Percentiles rank a stretch among this genome's conserved stretches.
Evolutionary conservation across 352 stramenopile species (phyloP).

Genomic region (Phytophthora sojae): DNA sequence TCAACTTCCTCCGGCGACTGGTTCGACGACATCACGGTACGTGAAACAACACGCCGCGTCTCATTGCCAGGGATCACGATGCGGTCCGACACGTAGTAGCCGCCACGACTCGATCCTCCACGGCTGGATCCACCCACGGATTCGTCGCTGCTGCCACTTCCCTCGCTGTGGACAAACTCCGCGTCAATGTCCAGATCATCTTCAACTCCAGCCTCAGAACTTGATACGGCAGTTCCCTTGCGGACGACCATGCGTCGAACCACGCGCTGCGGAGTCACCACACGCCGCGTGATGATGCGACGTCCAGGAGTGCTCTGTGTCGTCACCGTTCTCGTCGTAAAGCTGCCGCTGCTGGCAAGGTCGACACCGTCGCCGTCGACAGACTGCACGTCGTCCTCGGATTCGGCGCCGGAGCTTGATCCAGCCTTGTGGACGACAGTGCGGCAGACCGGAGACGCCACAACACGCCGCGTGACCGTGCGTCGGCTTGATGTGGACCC

Average conservation of each 20-base stretch:
- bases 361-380: slow-evolving; percentile 9
- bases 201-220: slow-evolving; percentile 15
- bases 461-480: slow-evolving; percentile 32
- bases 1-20: slow-evolving; percentile 6
- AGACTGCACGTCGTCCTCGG: slow-evolving; percentile 25
- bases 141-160: slow-evolving; percentile 24
- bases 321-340: slow-evolving; percentile 11
- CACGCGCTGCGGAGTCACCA: slow-evolving; percentile 38
- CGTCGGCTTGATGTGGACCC: slow-evolving; percentile 28
- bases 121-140: slow-evolving; percentile 21
- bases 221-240: slow-evolving; percentile 16
- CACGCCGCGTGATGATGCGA: slow-evolving; percentile 33
- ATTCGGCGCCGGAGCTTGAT: slow-evolving; percentile 27
- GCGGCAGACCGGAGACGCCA: slow-evolving; percentile 25
- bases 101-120: not conserved
- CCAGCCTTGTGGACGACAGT: slow-evolving; percentile 23
- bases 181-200: slow-evolving; percentile 23
- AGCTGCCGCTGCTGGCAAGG: slow-evolving; percentile 6
- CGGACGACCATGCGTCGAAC: slow-evolving; percentile 31
- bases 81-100: slow-evolving; percentile 6
- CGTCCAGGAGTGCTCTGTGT: slow-evolving; percentile 17
- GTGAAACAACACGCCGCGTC: slow-evolving; percentile 18
- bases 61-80: slow-evolving; percentile 20
- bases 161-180: slow-evolving; percentile 30
- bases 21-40: slow-evolving; percentile 2